Evolutionary conservation across 371 early-diverging fungal species (phyloP), one percentile per base, ranked within the genome.

Genomic region (Dentiscutata heterogama): DNA sequence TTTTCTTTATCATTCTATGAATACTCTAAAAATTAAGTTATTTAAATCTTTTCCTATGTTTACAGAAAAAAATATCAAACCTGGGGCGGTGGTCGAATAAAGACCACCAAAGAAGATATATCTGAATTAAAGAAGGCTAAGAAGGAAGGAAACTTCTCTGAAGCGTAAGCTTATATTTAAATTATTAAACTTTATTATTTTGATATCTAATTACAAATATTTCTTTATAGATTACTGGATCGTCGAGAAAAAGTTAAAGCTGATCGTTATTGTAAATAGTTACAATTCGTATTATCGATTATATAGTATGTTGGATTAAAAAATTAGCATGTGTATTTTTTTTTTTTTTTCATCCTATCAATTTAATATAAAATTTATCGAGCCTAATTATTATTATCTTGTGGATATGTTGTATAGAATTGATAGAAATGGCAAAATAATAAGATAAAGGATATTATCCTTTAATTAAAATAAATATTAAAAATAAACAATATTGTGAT

Each of bases 211-310:
- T 27, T 16, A 16, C 18, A 63, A 27, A 29, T 31, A 25, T 18
- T 54, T 3, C 1, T 67, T 53, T 79, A 77, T 46, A 79, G 80
- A 27, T 85, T 96, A 80, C 84, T 96, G 83, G 94, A 95, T 86
- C 91, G 95, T 67, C 87, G 97, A 77, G 91, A 90, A 72, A 95
- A 96, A 85, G 85, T 94, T 58, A 96, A 96, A 84, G 89, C 94
- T 7, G 96, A 96, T 86, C 93, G 94, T 54, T 94, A 95, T 80
- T 95, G 95, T 88, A 95, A 95, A 88, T 95, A 88, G 87, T n/a
- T 22, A 22, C 13, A 74, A 60, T 22, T 50, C 14, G 13, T 50
- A 50, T 50, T 11, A 10, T 50, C 14, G 11, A 13, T n/a, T 50
- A 50, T 50, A 50, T 13, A 35, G 35, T 35, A 35, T 35, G 35